phyloP scores from a whole-genome alignment of 129 eudicot species.

The Saposhnikovia divaricata region DNA sequence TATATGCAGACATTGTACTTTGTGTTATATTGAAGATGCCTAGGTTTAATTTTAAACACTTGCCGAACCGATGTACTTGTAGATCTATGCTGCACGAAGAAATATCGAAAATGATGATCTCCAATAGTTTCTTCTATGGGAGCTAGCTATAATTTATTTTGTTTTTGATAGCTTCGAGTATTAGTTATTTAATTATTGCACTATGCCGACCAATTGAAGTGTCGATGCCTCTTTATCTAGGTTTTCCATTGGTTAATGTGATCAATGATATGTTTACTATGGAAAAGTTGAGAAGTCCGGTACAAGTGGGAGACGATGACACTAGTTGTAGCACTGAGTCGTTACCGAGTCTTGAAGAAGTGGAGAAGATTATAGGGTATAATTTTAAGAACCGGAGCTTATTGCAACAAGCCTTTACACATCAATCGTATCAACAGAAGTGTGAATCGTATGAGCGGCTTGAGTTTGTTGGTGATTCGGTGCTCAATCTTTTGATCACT shows the following conservation, averaged over 20 bases:
- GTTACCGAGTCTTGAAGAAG: conserved; percentile 37
- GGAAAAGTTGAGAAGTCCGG: conserved; percentile 19
- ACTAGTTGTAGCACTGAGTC: conserved; percentile 11
- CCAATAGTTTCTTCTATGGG: not conserved
- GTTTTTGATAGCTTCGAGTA: not conserved
- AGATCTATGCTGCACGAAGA: not conserved
- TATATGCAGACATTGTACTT: not conserved
- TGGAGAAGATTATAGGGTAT: conserved; percentile 63
- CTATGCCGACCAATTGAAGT: not conserved
- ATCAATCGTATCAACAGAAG: conserved; percentile 39
- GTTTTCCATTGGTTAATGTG: conserved; percentile 17
- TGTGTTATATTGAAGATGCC: not conserved
- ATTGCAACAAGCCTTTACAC: conserved; percentile 61
- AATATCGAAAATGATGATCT: not conserved
- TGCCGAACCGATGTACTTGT: not conserved
- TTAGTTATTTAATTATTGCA: no score
- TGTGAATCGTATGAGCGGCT: conserved; percentile 58
- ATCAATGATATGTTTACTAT: conserved; percentile 23
- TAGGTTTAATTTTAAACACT: no score
- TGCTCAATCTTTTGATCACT: conserved; percentile 54
- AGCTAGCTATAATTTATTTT: not conserved
- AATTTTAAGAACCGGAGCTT: conserved; percentile 35
- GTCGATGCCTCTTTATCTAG: not conserved
- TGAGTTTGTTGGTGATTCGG: conserved; percentile 74
- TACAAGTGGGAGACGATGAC: conserved; percentile 23